Evolutionary conservation across 1,139 yeast genomes (phyloP), one percentile per base, ranked within the genome.

Genomic region (Yamadazyma kanchanaburiensis): DNA sequence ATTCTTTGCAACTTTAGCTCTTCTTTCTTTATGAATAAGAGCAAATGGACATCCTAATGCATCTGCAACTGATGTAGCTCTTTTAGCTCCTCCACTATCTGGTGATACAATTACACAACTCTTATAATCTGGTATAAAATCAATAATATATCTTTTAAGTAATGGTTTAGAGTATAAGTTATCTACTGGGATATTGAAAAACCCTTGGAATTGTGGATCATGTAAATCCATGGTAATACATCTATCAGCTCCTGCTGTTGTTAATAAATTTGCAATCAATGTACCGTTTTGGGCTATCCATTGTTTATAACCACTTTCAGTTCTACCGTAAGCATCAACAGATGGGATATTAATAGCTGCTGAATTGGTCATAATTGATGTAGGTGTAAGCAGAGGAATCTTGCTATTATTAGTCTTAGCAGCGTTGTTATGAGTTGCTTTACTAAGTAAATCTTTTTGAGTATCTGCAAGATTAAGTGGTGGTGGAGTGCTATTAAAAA

Each of bases 221-320:
- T 91, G 98, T 37, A 94, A 70, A 53, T 94, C 99, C 97, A 91
- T 89, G 8, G 99, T 91, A 40, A 94, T 88, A 39, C 91, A 80
- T 48, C 94, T 89, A 58, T 94, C 95, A 2, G 97, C 96, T 20
- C 99, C 98, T 0, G 98, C 95, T 4, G 94, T 79, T 9, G 88
- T 84, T 42, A 94, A 64, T 42, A 91, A 62, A 48, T 88, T 83
- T 25, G 98, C 97, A 40, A 94, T 77, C 39, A 94, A 66, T 3
- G 95, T 88, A 7, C 99, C 98, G 27, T 91, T 82, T 56, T 89
- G 97, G 1, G 96, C 94, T 18, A 89, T 81, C 97, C 98, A 91
- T 47, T 88, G 83, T 52, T 85, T 83, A 59, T 88, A 86, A 2
- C 95, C 94, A 18, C 84, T 66, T 40, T 55, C 67, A 18, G 70